Conservation (phyloP, 345 rosid species). For the Gynandropsis gynandra region DNA sequence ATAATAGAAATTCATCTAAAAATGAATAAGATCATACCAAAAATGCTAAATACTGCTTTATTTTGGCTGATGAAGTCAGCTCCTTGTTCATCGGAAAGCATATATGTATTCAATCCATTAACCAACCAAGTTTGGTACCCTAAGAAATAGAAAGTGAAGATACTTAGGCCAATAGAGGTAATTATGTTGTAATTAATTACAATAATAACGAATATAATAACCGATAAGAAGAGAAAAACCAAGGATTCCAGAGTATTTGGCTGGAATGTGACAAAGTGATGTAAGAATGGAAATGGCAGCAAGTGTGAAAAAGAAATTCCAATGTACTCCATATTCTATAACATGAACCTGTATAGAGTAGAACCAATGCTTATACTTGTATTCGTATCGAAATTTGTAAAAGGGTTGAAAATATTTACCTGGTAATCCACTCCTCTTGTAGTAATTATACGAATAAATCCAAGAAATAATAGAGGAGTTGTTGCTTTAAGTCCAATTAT, state of each 20-base stretch:
- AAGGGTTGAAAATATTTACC: slow-evolving; percentile 32
- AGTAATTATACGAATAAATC: slow-evolving; percentile 65
- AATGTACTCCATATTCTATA: slow-evolving; percentile 74
- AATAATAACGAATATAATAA: slow-evolving; percentile 11
- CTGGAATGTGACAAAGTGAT: slow-evolving; percentile 43
- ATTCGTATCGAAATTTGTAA: too few species aligned
- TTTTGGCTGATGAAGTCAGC: slow-evolving; percentile 64
- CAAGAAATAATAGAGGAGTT: slow-evolving; percentile 59
- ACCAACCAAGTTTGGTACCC: slow-evolving; percentile 71
- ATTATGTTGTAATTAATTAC: neutral
- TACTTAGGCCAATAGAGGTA: neutral
- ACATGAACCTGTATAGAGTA: too few species aligned
- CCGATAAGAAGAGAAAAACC: slow-evolving; percentile 62
- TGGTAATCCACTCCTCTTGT: slow-evolving; percentile 82
- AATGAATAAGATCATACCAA: too few species aligned
- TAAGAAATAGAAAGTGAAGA: slow-evolving; percentile 31
- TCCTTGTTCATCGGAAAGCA: slow-evolving; percentile 71
- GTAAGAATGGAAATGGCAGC: slow-evolving; percentile 72
- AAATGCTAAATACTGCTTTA: slow-evolving; percentile 70
- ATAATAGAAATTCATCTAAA: too few species aligned
- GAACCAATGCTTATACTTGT: too few species aligned
- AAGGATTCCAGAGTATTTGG: slow-evolving; percentile 20
- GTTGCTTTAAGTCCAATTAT: slow-evolving; percentile 45
- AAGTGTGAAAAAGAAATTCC: slow-evolving; percentile 95
- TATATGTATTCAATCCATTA: slow-evolving; percentile 57